Base-by-base conservation (phyloP, 169 alveolate genomes). In the Amoebophrya sp. region DNA sequence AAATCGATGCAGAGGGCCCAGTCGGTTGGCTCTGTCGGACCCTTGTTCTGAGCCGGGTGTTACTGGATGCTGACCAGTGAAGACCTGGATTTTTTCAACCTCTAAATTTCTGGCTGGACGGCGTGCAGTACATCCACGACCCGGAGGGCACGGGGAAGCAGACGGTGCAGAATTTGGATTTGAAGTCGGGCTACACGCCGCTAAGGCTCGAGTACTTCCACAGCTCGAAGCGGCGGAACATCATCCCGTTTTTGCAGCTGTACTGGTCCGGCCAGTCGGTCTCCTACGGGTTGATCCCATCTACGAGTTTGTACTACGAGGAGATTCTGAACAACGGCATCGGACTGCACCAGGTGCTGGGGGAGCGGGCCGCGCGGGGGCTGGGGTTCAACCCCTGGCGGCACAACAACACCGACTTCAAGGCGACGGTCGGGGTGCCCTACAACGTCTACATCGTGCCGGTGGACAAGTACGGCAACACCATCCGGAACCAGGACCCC, bases 401-500 rank as follows among this genome's bases (percentile, higher is more conserved):
- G 34, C 78, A 58, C 78, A 16, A 13, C 10, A n/a, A 58, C 78
- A 58, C 39, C 29, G 78, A 58, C 23, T 58, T 58, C 78, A 2
- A 16, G 34, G 78, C 78, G 34, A 58, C 34, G 78, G 78, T 58
- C 23, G 78, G 78, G 38, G 78, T 58, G 78, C 78, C 78, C 10
- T 58, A 58, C 78, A 1, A 2, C 34, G 34, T 58, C 29, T 58
- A 13, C 34, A 58, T 58, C 23, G 78, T 58, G 38, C 78, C 78
- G 7, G 78, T 58, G 78, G 78, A 58, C 78, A 13, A 29, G 38
- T 58, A 13, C 78, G 78, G 78, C 7, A 58, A 58, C 34, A 58
- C 78, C 34, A 58, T 58, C 78, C 26, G 78, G 34, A 58, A 58
- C 78, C 78, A 58, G 78, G 78, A 58, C 78, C 78, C 78, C 78